These are phyloP conservation scores for Puccinellia tenuiflora DNA, from an alignment of 176 grass and related monocot genomes.

Conservation along the genomic window DNA sequence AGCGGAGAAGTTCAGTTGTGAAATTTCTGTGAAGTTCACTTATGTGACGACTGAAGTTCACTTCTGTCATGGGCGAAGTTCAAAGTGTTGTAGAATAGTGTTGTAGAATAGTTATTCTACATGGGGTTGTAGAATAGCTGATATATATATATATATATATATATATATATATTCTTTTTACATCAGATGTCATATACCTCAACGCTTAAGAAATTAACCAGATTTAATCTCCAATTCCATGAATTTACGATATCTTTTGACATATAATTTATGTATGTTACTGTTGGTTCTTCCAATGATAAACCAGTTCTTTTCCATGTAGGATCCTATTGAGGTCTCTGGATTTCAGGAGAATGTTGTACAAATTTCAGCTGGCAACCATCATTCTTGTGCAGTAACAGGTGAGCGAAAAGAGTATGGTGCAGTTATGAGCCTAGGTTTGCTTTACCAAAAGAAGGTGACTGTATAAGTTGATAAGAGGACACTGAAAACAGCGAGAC, in stretches of 20 bases:
- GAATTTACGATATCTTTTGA: not conserved
- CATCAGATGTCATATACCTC: not conserved
- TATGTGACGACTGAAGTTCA: no score
- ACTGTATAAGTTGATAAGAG: not conserved
- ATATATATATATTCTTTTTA: no score
- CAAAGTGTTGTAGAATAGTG: no score
- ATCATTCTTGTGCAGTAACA: conserved; percentile 83
- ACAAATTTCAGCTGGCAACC: conserved; percentile 68
- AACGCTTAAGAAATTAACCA: not conserved
- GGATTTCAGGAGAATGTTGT: conserved; percentile 61
- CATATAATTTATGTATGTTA: conserved; percentile 7
- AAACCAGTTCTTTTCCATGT: conserved; percentile 19
- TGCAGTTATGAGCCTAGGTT: conserved; percentile 4
- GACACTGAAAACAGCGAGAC: not conserved
- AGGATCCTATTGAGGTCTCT: conserved; percentile 76
- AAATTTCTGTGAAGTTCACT: no score
- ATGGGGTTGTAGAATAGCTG: no score
- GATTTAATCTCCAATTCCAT: not conserved
- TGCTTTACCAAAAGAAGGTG: not conserved
- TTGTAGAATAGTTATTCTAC: no score
- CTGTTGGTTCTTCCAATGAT: not conserved
- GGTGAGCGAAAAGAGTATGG: conserved; percentile 44
- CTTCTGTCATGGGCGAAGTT: no score
- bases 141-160: no score
- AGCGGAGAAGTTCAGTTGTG: no score